phyloP scores from a whole-genome alignment of 2,329 filamentous ascomycete species.

The Nothophaeocryptopus gaeumannii region DNA sequence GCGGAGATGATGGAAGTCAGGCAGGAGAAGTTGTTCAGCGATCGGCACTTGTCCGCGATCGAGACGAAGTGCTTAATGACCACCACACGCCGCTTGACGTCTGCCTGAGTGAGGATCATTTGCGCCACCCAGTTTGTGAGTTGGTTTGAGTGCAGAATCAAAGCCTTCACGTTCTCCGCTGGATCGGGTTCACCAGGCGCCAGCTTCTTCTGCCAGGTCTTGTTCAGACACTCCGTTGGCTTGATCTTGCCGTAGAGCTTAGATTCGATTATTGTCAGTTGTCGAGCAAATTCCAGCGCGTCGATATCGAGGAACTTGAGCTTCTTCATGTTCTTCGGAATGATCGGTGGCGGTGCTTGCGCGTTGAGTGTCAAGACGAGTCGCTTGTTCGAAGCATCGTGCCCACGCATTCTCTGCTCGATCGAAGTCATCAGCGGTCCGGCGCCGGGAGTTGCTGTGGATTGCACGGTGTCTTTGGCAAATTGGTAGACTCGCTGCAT shows the following conservation, averaged over 20 bases:
- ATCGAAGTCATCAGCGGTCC: conserved; percentile 79
- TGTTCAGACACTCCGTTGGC: conserved; percentile 92
- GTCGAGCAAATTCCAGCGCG: conserved; percentile 90
- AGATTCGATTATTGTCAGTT: conserved; percentile 95
- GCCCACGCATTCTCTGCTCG: conserved; percentile 82
- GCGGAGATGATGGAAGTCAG: conserved; percentile 97
- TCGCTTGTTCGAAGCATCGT: conserved; percentile 80
- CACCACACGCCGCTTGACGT: conserved; percentile 92
- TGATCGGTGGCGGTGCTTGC: conserved; percentile 80
- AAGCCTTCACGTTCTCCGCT: conserved; percentile 88
- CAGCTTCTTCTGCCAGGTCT: conserved; percentile 98
- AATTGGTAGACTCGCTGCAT: conserved; percentile 88
- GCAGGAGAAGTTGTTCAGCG: conserved; percentile 94
- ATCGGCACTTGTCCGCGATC: conserved; percentile 94
- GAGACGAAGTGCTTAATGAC: conserved; percentile 98
- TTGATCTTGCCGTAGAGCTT: conserved; percentile 93
- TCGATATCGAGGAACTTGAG: conserved; percentile 98
- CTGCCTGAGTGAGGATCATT: conserved; percentile 93
- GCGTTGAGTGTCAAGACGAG: conserved; percentile 78
- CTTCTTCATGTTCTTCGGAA: conserved; percentile 99
- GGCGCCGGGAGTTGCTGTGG: conserved; percentile 87
- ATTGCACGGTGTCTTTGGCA: conserved; percentile 86
- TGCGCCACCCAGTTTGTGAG: conserved; percentile 99
- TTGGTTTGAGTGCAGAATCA: conserved; percentile 97
- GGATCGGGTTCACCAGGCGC: conserved; percentile 77